Percentiles rank a stretch among this genome's conserved stretches.
These are phyloP conservation scores for Eucalyptus regnans DNA, from an alignment of 345 rosid species.

Conservation along the genomic window DNA sequence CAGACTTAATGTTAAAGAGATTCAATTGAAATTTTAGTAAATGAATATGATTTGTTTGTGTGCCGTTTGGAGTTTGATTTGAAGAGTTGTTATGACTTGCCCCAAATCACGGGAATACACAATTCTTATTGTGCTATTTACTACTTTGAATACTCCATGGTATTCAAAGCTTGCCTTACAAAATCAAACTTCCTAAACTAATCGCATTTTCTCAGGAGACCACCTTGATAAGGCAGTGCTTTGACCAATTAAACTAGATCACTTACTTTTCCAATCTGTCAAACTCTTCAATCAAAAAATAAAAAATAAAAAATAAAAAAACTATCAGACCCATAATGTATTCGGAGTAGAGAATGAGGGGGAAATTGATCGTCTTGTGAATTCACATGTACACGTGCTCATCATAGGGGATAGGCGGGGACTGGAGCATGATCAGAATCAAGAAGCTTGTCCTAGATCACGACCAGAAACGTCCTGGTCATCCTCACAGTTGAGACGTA, in stretches of 20 bases:
- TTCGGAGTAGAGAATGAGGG: not conserved
- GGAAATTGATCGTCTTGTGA: rapidly evolving
- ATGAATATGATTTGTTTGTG: not conserved
- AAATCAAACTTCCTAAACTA: too few relatives aligned
- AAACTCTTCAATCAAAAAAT: too few relatives aligned
- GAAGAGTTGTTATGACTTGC: not conserved
- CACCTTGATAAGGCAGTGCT: rapidly evolving
- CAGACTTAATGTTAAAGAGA: rapidly evolving
- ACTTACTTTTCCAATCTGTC: too few relatives aligned
- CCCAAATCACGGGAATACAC: not conserved
- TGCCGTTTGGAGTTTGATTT: not conserved
- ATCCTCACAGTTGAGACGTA: not conserved
- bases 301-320: too few relatives aligned
- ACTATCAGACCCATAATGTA: not conserved
- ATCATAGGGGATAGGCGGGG: rapidly evolving
- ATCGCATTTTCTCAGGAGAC: too few relatives aligned
- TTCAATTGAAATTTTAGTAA: not conserved
- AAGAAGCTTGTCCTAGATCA: not conserved
- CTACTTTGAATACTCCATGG: not conserved
- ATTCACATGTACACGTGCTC: not conserved
- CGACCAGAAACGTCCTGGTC: not conserved
- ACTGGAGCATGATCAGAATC: not conserved
- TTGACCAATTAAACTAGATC: too few relatives aligned
- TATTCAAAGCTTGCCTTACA: not conserved
- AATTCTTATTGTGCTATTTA: not conserved